Evolutionary conservation across 2,329 filamentous ascomycete species (phyloP).

Genomic region (Sphaerulina musiva): DNA sequence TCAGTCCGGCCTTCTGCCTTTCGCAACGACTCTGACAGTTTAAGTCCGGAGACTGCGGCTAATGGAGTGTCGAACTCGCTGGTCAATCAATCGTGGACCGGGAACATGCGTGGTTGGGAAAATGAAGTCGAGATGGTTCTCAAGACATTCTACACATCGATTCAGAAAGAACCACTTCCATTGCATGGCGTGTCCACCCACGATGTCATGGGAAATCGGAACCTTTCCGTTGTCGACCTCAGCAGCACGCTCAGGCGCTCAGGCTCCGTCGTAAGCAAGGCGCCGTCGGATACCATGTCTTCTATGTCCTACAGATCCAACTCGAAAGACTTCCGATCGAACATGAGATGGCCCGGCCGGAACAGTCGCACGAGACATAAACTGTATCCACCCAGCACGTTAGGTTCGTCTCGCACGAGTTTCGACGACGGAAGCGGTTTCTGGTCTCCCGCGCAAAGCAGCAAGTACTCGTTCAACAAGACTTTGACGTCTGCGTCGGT

Average conservation of each 20-base stretch:
- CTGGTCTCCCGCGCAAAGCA: conserved; percentile 88
- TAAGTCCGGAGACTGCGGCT: conserved; percentile 32
- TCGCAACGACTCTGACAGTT: conserved; percentile 31
- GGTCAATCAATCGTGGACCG: conserved; percentile 69
- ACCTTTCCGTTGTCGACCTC: conserved; percentile 58
- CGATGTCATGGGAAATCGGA: conserved; percentile 32
- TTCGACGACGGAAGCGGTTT: conserved; percentile 84
- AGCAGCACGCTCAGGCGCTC: conserved; percentile 59
- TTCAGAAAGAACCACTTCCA: conserved; percentile 78
- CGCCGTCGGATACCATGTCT: conserved; percentile 72
- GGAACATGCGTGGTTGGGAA: conserved; percentile 75
- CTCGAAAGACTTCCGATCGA: conserved; percentile 57
- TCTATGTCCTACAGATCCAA: conserved; percentile 57
- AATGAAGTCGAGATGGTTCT: conserved; percentile 82
- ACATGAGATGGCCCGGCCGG: conserved; percentile 62
- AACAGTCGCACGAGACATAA: conserved; percentile 79
- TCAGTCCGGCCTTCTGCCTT: conserved; percentile 38
- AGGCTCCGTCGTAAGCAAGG: conserved; percentile 87
- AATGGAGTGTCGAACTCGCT: conserved; percentile 64
- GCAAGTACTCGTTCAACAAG: conserved; percentile 83
- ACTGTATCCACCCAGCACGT: conserved; percentile 67
- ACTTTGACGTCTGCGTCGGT: conserved; percentile 88
- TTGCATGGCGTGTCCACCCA: conserved; percentile 64
- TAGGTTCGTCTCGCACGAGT: conserved; percentile 88
- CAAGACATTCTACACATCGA: conserved; percentile 85